A percentile compares a stretch with the other conserved stretches of the same genome.
Conservation (phyloP, 371 early-diverging fungal species). For the Thermomucor indicae-seudaticae region DNA sequence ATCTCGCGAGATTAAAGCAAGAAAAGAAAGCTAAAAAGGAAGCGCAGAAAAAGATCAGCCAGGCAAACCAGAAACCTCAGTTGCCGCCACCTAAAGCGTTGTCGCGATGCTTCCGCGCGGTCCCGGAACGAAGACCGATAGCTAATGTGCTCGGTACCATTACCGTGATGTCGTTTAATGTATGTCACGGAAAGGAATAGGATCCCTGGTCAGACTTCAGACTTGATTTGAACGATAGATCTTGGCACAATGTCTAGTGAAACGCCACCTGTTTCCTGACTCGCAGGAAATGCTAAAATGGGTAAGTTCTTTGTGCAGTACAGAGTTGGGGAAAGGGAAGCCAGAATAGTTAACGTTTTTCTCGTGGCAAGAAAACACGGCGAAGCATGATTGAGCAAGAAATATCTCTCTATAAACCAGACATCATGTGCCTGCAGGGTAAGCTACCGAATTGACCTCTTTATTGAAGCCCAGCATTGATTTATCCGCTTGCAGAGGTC, state of each 20-base stretch:
- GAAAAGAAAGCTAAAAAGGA: conserved; percentile 17
- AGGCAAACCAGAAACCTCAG: conserved; percentile 1
- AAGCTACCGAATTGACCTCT: neutral
- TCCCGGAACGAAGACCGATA: conserved; percentile 11
- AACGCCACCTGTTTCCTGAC: conserved; percentile 52
- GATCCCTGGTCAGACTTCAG: too few species aligned
- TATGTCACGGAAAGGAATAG: too few species aligned
- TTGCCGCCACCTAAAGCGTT: conserved; percentile 14
- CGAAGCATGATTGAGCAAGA: conserved; percentile 43
- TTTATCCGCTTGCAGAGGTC: conserved; percentile 20
- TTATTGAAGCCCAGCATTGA: neutral
- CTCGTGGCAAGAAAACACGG: conserved; percentile 27
- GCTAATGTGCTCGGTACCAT: conserved; percentile 6
- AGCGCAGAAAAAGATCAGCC: conserved; percentile 7
- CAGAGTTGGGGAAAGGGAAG: neutral
- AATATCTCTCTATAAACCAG: conserved; percentile 40
- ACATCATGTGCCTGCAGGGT: conserved; percentile 56
- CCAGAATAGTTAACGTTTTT: neutral
- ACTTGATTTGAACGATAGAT: too few species aligned
- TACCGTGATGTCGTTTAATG: conserved; percentile 38
- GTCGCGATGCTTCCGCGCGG: conserved; percentile 14
- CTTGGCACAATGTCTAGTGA: conserved; percentile 49
- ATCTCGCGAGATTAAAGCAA: conserved; percentile 9
- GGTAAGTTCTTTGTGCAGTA: conserved; percentile 13
- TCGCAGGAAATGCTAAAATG: conserved; percentile 42